These are phyloP conservation scores for Schizosaccharomyces octosporus DNA, from an alignment of 805 yeast species.

Conservation along the genomic window DNA sequence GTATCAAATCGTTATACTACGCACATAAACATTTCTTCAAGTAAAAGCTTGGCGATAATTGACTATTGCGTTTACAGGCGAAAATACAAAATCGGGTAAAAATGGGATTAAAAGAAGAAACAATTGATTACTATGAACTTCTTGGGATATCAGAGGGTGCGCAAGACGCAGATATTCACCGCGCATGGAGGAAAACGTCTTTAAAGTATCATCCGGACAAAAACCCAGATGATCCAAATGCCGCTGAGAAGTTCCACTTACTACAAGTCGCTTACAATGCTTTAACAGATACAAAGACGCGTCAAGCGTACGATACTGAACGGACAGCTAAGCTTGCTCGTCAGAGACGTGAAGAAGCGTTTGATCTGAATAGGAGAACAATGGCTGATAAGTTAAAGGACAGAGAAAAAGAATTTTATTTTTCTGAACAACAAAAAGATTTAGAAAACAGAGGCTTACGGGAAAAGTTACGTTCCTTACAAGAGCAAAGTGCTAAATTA, in stretches of 20 bases:
- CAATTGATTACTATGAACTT: constrained; percentile 2
- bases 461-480: not conserved
- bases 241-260: constrained; percentile 3
- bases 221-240: constrained; percentile 13
- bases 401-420: not conserved
- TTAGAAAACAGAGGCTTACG: not conserved
- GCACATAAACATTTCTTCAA: no score
- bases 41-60: not conserved
- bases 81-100: not conserved
- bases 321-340: constrained; percentile 1
- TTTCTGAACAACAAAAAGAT: not conserved
- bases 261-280: constrained; percentile 4
- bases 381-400: constrained; percentile 1
- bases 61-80: not conserved
- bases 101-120: not conserved
- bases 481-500: not conserved
- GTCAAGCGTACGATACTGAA: not conserved
- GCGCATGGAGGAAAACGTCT: constrained; percentile 41
- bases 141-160: not conserved
- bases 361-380: not conserved
- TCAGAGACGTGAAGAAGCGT: constrained; percentile 1
- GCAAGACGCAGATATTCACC: constrained; percentile 19
- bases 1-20: no score
- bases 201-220: constrained; percentile 48
- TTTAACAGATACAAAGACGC: not conserved